Base-by-base conservation (phyloP, 2,329 filamentous ascomycete species). In the Pseudogymnoascus sp. region DNA sequence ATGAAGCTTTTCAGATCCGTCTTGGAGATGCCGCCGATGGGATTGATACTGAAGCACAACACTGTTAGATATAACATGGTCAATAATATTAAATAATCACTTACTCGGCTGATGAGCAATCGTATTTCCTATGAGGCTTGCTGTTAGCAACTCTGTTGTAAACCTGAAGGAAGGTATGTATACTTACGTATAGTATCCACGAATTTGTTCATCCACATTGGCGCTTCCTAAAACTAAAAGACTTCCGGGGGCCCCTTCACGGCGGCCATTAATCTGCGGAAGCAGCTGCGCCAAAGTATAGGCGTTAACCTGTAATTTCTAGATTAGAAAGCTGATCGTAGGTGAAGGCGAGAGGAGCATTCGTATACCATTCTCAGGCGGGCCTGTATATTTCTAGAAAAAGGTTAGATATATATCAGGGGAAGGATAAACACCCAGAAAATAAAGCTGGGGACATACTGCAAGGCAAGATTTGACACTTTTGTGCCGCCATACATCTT, bases 211-310 rank as follows among this genome's bases (percentile, higher is more conserved):
- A 68, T 83, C 86, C 3, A 89, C 87, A 69, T 90, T 90, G 1
- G 84, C 85, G 19, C 80, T 83, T 15, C 86, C 88, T 0, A 91
- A 78, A 0, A 91, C 86, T 2, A 91, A 77, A 0, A 90, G 76
- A 15, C 82, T 83, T 3, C 84, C 83, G 13, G 63, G 64, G n/a
- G 47, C 26, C 3, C 47, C 47, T 57, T 57, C 47, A 17, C 26
- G 47, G 2, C 82, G 77, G 5, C 82, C 77, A 11, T 87, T 81
- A 2, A 83, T 80, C 2, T 80, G 83, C 0, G 86, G 85, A 0
- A 89, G 77, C 31, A 87, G 77, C 67, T 88, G 85, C 0, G 83
- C 87, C 69, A 87, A 86, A 3, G 81, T 72, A 70, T 88, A 89
- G 2, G 83, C 79, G 2, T 85, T 57, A 8, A 57, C 26, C 47